Evolutionary conservation across 352 stramenopile species (phyloP).

Genomic region (Elongisporangium undulatum): DNA sequence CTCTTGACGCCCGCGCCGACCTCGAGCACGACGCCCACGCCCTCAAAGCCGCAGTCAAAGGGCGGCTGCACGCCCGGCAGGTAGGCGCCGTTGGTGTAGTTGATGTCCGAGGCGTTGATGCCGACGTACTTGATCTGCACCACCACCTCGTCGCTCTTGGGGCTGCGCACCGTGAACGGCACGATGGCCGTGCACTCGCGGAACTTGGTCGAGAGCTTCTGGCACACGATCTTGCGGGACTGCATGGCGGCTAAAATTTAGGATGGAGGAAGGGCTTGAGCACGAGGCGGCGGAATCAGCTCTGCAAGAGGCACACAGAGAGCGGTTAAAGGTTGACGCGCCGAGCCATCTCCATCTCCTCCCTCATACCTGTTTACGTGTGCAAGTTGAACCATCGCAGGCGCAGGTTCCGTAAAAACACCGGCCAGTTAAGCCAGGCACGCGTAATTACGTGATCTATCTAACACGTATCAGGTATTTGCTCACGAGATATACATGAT

Average conservation of each 20-base stretch:
- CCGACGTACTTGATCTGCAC: conserved; percentile 35
- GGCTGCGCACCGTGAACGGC: conserved; percentile 28
- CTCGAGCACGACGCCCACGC: conserved; percentile 28
- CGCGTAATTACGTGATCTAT: too few species aligned
- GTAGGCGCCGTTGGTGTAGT: conserved; percentile 55
- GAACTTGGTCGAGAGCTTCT: conserved; percentile 80
- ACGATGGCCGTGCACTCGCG: conserved; percentile 71
- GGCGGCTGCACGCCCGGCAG: conserved; percentile 35
- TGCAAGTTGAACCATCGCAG: conserved; percentile 8
- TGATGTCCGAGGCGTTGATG: conserved; percentile 53
- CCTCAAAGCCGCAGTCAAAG: conserved; percentile 54
- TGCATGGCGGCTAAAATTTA: conserved; percentile 20
- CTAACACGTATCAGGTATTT: too few species aligned
- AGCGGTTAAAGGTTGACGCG: conserved; percentile 4
- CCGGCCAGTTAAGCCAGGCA: too few species aligned
- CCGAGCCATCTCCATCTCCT: not conserved
- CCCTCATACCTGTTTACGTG: conserved; percentile 7
- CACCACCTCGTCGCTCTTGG: conserved; percentile 45
- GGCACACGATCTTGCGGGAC: conserved; percentile 75
- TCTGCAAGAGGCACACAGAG: not conserved
- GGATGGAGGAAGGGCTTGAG: conserved; percentile 1
- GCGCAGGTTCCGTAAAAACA: too few species aligned
- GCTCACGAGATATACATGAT: too few species aligned
- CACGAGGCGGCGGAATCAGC: not conserved
- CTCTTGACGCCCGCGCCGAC: conserved; percentile 24